Conservation (phyloP, 176 grass and related monocot genomes). For the Juncus inflexus region DNA sequence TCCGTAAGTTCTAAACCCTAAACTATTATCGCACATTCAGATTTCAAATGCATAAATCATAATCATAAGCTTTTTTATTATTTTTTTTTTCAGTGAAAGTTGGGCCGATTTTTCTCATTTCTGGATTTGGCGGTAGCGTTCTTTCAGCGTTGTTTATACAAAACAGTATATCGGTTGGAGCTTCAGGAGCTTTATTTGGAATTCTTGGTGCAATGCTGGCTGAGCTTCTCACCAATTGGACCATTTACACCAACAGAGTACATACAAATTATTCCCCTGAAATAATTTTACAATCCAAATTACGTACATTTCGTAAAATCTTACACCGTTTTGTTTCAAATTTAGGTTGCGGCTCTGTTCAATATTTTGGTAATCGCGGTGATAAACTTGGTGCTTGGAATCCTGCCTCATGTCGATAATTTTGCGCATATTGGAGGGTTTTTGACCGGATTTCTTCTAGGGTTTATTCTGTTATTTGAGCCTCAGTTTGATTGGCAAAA, state of each 20-base stretch:
- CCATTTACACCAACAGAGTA: constrained; percentile 69
- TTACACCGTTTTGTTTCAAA: neutral
- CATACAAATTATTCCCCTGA: neutral
- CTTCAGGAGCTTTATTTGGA: constrained; percentile 84
- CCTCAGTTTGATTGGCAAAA: constrained; percentile 64
- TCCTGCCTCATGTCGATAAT: constrained; percentile 77
- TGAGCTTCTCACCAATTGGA: constrained; percentile 88
- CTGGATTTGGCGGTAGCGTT: constrained; percentile 74
- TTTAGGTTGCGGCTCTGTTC: constrained; percentile 46
- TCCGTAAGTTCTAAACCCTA: constrained; percentile 41
- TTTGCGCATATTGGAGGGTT: constrained; percentile 88
- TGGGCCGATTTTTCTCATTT: constrained; percentile 69
- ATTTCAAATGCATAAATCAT: neutral
- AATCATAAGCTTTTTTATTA: neutral
- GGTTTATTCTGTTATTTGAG: constrained; percentile 62
- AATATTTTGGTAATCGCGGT: constrained; percentile 67
- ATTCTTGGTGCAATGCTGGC: constrained; percentile 80
- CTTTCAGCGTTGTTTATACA: constrained; percentile 75
- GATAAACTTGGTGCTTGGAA: constrained; percentile 68
- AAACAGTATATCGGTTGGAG: constrained; percentile 67
- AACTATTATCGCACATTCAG: neutral
- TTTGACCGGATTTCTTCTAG: constrained; percentile 58
- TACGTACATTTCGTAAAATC: neutral
- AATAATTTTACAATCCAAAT: neutral
- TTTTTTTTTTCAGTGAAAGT: constrained; percentile 46